Conservation (phyloP, 495 filamentous ascomycete genomes). For the Aspergillus nanangensis region DNA sequence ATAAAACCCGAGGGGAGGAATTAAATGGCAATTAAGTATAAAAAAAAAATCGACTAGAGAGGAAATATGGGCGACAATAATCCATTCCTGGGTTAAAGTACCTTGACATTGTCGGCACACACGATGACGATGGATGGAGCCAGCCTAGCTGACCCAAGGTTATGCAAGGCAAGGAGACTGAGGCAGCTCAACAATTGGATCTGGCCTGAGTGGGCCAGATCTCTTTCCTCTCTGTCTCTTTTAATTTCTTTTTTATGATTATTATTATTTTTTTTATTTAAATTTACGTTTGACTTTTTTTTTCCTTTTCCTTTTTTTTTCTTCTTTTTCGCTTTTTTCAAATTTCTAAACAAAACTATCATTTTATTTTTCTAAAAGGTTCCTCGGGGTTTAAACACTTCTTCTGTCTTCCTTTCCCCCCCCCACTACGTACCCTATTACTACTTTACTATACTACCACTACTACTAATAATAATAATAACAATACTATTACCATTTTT, state of each 20-base stretch:
- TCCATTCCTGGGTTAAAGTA: conserved; percentile 18
- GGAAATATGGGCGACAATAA: conserved; percentile 16
- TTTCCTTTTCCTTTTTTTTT: conserved; percentile 2
- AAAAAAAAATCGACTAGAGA: conserved; percentile 3
- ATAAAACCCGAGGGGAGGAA: conserved; percentile 3
- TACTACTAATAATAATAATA: neutral
- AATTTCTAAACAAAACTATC: too few relatives aligned
- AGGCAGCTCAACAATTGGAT: conserved; percentile 21
- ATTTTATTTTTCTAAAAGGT: neutral
- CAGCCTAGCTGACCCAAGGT: conserved; percentile 23
- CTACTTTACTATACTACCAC: neutral
- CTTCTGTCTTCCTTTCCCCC: neutral
- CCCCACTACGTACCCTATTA: neutral
- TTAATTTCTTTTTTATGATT: conserved; percentile 7
- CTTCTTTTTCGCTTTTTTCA: too few relatives aligned
- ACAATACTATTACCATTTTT: neutral
- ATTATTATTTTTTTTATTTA: conserved; percentile 5
- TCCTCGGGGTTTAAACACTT: neutral
- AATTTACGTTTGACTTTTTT: conserved; percentile 6
- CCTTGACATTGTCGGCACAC: conserved; percentile 20
- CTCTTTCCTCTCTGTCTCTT: conserved; percentile 7
- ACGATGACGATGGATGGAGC: conserved; percentile 24
- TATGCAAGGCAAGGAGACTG: conserved; percentile 23
- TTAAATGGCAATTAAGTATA: conserved; percentile 1
- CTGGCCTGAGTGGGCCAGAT: conserved; percentile 18